A percentile compares a stretch with the other conserved stretches of the same genome.
These are phyloP conservation scores for Claviceps monticola DNA, from an alignment of 2,329 filamentous ascomycete species.

Conservation along the genomic window DNA sequence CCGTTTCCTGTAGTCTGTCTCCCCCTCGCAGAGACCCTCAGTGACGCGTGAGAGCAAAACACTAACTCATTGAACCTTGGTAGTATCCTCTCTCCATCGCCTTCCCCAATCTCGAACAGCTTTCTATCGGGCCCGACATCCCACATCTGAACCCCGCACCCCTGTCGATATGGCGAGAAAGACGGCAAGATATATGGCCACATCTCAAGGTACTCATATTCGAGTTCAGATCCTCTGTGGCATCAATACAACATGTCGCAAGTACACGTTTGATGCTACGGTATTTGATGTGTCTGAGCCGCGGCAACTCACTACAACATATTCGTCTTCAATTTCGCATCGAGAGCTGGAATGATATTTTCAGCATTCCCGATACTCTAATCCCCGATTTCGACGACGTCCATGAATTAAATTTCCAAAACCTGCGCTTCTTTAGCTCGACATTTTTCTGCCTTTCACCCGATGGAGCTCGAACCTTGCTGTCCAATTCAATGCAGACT, in stretches of 20 bases:
- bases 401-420: too few relatives aligned
- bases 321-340: too few relatives aligned
- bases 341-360: too few relatives aligned
- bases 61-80: neutral
- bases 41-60: too few relatives aligned
- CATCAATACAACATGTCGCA: slow-evolving; percentile 10
- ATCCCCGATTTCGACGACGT: too few relatives aligned
- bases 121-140: slow-evolving; percentile 15
- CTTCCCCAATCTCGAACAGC: slow-evolving; percentile 17
- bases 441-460: too few relatives aligned
- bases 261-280: neutral
- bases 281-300: neutral
- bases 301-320: neutral
- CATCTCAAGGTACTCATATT: slow-evolving; percentile 17
- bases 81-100: slow-evolving; percentile 11
- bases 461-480: too few relatives aligned
- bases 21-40: too few relatives aligned
- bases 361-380: too few relatives aligned
- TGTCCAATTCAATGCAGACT: too few relatives aligned
- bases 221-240: slow-evolving; percentile 9
- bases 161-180: slow-evolving; percentile 5
- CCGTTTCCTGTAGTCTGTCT: too few relatives aligned
- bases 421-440: too few relatives aligned
- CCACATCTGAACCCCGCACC: slow-evolving; percentile 10
- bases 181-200: slow-evolving; percentile 15